These are phyloP conservation scores for Zygoascus bituminiphila DNA, from an alignment of 805 yeast species.

Conservation along the genomic window DNA sequence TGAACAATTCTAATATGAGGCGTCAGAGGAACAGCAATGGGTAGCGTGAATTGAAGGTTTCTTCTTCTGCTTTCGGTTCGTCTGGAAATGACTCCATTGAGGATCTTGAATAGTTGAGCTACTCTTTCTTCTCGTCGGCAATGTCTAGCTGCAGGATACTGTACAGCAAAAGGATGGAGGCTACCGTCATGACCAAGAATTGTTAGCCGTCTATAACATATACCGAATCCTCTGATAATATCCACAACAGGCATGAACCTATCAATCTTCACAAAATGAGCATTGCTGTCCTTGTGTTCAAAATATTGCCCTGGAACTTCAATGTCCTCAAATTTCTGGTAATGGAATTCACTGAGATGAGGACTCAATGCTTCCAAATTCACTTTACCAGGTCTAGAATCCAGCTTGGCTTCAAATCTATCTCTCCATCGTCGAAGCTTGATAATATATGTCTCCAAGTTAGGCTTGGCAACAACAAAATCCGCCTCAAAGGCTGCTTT, in stretches of 20 bases:
- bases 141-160: conserved; percentile 95
- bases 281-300: conserved; percentile 75
- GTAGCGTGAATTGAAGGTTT: conserved; percentile 74
- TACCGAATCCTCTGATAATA: conserved; percentile 79
- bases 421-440: conserved; percentile 89
- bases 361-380: conserved; percentile 88
- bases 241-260: conserved; percentile 85
- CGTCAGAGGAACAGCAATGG: conserved; percentile 86
- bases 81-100: conserved; percentile 70
- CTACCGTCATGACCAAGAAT: conserved; percentile 93
- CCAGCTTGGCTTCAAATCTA: conserved; percentile 83
- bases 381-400: conserved; percentile 69
- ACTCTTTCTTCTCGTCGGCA: conserved; percentile 94
- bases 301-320: conserved; percentile 97
- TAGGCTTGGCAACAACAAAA: conserved; percentile 79
- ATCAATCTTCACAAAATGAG: conserved; percentile 89
- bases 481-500: conserved; percentile 88
- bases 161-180: conserved; percentile 87
- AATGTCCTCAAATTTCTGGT: conserved; percentile 94
- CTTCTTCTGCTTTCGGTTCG: conserved; percentile 86
- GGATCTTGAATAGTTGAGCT: conserved; percentile 81
- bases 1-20: conserved; percentile 88
- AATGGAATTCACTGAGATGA: conserved; percentile 93
- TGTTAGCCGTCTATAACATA: conserved; percentile 80
- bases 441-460: conserved; percentile 75